These are phyloP conservation scores for Erythrophleum fordii DNA, from an alignment of 306 rosid species.

Conservation along the genomic window DNA sequence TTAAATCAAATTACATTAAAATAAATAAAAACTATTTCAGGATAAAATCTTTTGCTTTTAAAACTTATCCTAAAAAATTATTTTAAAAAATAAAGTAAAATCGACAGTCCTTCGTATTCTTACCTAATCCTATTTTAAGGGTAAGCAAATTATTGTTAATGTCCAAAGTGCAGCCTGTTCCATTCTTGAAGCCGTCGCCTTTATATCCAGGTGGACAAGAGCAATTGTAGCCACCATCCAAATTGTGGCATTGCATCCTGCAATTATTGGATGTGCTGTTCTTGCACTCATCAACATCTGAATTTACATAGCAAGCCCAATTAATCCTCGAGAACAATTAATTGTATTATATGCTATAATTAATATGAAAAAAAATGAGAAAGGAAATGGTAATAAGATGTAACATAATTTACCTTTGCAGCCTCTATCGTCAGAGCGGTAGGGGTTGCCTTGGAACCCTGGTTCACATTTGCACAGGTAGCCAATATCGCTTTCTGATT, in stretches of 20 bases:
- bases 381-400: no score
- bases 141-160: no score
- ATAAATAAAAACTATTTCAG: no score
- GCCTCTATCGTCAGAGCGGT: slow-evolving; percentile 15
- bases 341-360: no score
- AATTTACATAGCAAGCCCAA: no score
- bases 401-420: slow-evolving; percentile 36
- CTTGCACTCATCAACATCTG: not conserved
- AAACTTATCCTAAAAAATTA: no score
- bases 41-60: no score
- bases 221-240: not conserved
- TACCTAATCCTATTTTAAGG: not conserved
- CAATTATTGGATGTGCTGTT: not conserved
- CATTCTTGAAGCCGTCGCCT: not conserved
- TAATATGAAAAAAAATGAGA: no score
- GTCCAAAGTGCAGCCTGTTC: not conserved
- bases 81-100: no score
- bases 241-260: not conserved
- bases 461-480: slow-evolving; percentile 36
- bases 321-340: no score
- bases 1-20: no score
- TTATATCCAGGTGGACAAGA: not conserved
- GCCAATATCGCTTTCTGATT: not conserved
- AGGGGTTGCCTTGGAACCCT: slow-evolving; percentile 41
- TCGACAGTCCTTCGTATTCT: no score